These are phyloP conservation scores for Vitis hybrid DNA, from an alignment of 177 flowering plant species.

Conservation along the genomic window DNA sequence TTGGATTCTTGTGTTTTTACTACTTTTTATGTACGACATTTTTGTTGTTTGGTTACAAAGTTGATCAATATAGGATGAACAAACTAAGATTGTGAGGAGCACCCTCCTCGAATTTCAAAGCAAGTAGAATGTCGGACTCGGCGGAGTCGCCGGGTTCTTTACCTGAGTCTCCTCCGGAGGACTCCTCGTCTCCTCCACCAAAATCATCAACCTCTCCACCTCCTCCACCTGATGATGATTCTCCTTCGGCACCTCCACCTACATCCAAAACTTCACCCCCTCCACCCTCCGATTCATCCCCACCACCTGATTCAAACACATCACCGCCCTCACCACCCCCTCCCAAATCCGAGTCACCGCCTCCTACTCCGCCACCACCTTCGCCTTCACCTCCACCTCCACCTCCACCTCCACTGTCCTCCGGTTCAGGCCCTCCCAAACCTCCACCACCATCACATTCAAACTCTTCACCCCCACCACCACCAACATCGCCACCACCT, in stretches of 20 bases:
- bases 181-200: background rate
- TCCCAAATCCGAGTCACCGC: background rate
- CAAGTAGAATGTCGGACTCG: conserved; percentile 17
- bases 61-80: no score
- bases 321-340: background rate
- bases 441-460: conserved; percentile 10
- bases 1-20: no score
- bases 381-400: conserved; percentile 10
- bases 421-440: background rate
- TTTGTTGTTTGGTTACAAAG: no score
- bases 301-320: background rate
- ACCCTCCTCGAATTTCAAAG: background rate
- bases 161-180: no score
- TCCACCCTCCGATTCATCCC: background rate
- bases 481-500: conserved; percentile 23
- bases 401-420: conserved; percentile 1
- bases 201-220: background rate
- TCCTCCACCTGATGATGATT: background rate
- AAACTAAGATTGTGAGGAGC: background rate
- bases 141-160: conserved; percentile 19
- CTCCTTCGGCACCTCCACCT: background rate
- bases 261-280: background rate
- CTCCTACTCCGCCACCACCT: conserved; percentile 4
- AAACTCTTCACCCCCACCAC: conserved; percentile 4
- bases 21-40: no score